These are phyloP conservation scores for Tardiomyces depauwii DNA, from an alignment of 1,139 yeast species.

Conservation along the genomic window DNA sequence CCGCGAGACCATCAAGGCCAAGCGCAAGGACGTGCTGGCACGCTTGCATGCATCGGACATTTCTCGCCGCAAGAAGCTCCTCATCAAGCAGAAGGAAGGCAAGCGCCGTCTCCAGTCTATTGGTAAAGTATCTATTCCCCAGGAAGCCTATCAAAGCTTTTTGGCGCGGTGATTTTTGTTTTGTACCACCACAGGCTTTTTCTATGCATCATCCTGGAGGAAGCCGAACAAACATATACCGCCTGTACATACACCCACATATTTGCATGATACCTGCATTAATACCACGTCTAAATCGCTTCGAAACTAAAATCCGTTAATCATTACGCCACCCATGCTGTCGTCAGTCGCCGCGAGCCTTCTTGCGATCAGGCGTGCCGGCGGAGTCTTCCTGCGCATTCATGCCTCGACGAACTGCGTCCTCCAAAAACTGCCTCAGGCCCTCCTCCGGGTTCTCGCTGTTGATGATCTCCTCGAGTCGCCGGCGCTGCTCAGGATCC, in stretches of 20 bases:
- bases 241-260: neutral
- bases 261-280: neutral
- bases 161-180: constrained; percentile 16
- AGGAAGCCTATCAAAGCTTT: constrained; percentile 54
- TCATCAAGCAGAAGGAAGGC: constrained; percentile 88
- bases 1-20: constrained; percentile 86
- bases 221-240: too few relatives aligned
- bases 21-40: constrained; percentile 86
- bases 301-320: too few relatives aligned
- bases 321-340: too few relatives aligned
- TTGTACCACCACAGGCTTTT: too few relatives aligned
- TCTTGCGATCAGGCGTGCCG: neutral
- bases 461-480: constrained; percentile 58
- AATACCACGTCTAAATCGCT: too few relatives aligned
- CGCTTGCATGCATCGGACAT: constrained; percentile 90
- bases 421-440: constrained; percentile 53
- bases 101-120: constrained; percentile 72
- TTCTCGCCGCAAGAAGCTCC: constrained; percentile 75
- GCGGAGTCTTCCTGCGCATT: neutral
- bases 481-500: constrained; percentile 46
- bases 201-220: too few relatives aligned
- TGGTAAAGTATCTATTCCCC: constrained; percentile 69
- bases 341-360: too few relatives aligned
- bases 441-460: constrained; percentile 75
- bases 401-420: constrained; percentile 38